phyloP scores from a whole-genome alignment of 768 basidiomycete species.

The Tricholomella constricta region DNA sequence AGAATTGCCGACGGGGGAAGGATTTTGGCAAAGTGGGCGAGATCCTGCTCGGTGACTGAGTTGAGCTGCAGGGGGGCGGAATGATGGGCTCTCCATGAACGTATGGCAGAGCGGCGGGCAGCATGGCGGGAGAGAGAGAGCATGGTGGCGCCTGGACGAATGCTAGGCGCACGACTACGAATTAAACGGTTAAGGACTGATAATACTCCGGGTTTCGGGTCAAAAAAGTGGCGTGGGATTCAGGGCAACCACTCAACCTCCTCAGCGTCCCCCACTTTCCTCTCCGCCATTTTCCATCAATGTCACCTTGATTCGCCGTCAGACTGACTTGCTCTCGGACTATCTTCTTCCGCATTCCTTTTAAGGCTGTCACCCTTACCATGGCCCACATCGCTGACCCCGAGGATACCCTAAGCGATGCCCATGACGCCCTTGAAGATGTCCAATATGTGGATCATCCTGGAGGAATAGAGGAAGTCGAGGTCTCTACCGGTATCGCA shows the following conservation, averaged over 20 bases:
- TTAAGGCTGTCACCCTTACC: neutral
- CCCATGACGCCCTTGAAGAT: constrained; percentile 38
- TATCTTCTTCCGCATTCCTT: constrained; percentile 6
- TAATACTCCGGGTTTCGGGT: constrained; percentile 5
- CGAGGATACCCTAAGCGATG: constrained; percentile 40
- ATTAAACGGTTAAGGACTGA: neutral
- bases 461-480: constrained; percentile 24
- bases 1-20: constrained; percentile 65
- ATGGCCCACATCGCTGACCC: constrained; percentile 29
- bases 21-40: constrained; percentile 67
- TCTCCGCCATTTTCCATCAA: constrained; percentile 2
- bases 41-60: constrained; percentile 56
- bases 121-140: constrained; percentile 20
- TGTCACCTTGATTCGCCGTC: neutral
- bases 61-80: constrained; percentile 36
- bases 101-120: constrained; percentile 17
- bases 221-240: constrained; percentile 22
- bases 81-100: constrained; percentile 19
- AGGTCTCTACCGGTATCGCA: constrained; percentile 21
- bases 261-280: constrained; percentile 8
- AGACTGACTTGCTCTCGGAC: constrained; percentile 1
- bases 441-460: constrained; percentile 22
- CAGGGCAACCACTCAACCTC: neutral
- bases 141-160: constrained; percentile 1
- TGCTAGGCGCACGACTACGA: neutral